Evolutionary conservation across 306 rosid species (phyloP).

Genomic region (Cucumis melo): DNA sequence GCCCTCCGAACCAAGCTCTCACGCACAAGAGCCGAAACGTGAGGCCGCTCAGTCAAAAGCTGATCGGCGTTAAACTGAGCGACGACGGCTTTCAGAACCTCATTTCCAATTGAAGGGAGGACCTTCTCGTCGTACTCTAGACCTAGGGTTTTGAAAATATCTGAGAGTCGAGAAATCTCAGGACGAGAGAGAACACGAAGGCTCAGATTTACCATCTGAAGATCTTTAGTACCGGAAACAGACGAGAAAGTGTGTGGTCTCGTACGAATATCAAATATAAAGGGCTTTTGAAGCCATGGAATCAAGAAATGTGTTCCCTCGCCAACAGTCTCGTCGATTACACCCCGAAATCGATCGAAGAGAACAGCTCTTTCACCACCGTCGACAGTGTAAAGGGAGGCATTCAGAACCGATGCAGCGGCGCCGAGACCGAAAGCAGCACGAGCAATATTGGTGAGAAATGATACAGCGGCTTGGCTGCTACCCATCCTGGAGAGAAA

Average conservation of each 20-base stretch:
- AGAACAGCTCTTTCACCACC: slow-evolving; percentile 94
- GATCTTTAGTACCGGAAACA: slow-evolving; percentile 81
- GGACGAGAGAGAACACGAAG: slow-evolving; percentile 83
- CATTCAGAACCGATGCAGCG: slow-evolving; percentile 31
- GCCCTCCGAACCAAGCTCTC: slow-evolving; percentile 62
- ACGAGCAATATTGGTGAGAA: slow-evolving; percentile 52
- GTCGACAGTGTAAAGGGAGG: slow-evolving; percentile 83
- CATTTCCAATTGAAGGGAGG: slow-evolving; percentile 82
- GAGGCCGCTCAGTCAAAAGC: slow-evolving; percentile 80
- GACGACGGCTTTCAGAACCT: slow-evolving; percentile 77
- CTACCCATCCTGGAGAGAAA: slow-evolving; percentile 34
- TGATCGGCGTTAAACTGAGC: slow-evolving; percentile 92
- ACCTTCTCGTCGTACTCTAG: slow-evolving; percentile 96
- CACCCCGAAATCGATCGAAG: slow-evolving; percentile 82
- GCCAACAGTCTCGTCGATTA: slow-evolving; percentile 43
- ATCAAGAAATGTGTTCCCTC: slow-evolving; percentile 78
- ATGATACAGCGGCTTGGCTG: slow-evolving; percentile 57
- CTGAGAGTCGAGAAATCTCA: slow-evolving; percentile 47
- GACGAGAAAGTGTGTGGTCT: slow-evolving; percentile 84
- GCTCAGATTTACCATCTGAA: slow-evolving; percentile 81
- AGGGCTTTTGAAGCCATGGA: slow-evolving; percentile 97
- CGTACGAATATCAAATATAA: slow-evolving; percentile 80
- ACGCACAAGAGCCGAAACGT: slow-evolving; percentile 73
- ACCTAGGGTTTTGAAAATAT: slow-evolving; percentile 69
- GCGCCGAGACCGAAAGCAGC: slow-evolving; percentile 67